Conservation (phyloP, 1,284 basidiomycete genomes). For the Phaffia rhodozyma region DNA sequence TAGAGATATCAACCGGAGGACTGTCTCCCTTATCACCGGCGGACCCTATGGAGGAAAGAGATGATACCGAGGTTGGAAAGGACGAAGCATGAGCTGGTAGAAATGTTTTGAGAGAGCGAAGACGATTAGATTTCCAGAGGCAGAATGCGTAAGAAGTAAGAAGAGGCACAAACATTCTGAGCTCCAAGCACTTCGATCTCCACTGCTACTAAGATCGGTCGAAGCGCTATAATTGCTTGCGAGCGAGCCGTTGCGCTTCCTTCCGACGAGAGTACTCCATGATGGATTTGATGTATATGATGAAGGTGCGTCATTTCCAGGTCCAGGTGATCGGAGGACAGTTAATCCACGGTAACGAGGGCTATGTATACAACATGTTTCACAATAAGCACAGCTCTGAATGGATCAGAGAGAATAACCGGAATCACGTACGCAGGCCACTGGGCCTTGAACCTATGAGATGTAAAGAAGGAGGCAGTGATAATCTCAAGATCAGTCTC, state of each 20-base stretch:
- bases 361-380: background rate
- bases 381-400: background rate
- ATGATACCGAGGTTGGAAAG: background rate
- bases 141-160: background rate
- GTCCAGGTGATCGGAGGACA: constrained; percentile 9
- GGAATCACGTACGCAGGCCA: background rate
- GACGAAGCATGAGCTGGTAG: background rate
- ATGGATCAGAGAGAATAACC: background rate
- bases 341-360: constrained; percentile 16
- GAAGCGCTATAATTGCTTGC: constrained; percentile 3
- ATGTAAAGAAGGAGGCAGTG: background rate
- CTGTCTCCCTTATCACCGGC: background rate
- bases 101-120: background rate
- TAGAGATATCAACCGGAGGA: background rate
- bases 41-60: background rate
- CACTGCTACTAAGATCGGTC: background rate
- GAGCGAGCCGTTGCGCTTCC: background rate
- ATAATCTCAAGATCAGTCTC: background rate
- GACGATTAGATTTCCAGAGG: background rate
- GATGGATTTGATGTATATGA: background rate
- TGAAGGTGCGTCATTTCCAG: constrained; percentile 2
- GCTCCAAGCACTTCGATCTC: background rate
- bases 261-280: background rate
- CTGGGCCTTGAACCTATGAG: constrained; percentile 9
- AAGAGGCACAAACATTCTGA: background rate